Conservation (phyloP, 345 rosid species). For the Rhizophora apiculata region DNA sequence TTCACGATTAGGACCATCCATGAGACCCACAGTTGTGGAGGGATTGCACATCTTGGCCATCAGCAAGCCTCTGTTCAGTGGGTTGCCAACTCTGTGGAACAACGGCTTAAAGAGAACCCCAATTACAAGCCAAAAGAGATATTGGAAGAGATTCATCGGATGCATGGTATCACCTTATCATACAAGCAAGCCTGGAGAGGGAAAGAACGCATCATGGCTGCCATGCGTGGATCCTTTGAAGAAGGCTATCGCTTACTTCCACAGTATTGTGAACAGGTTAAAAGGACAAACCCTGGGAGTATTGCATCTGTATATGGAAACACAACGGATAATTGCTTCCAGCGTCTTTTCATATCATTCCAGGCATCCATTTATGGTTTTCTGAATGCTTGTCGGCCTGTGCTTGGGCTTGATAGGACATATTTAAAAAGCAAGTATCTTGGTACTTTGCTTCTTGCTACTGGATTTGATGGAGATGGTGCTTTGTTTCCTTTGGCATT, state of each 20-base stretch:
- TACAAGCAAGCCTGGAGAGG: slow-evolving; percentile 99
- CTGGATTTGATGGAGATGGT: slow-evolving; percentile 31
- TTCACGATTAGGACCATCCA: slow-evolving; percentile 86
- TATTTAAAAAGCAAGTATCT: slow-evolving; percentile 37
- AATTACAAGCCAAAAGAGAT: slow-evolving; percentile 93
- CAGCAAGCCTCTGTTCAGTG: slow-evolving; percentile 98
- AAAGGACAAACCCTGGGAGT: slow-evolving; percentile 26
- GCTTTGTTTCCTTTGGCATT: slow-evolving; percentile 24
- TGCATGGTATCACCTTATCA: slow-evolving; percentile 81
- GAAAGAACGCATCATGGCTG: slow-evolving; percentile 43
- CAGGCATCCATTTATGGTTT: slow-evolving; percentile 30
- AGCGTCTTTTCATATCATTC: slow-evolving; percentile 23
- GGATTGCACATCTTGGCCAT: slow-evolving; percentile 88
- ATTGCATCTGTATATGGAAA: slow-evolving; percentile 23
- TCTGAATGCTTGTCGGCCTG: slow-evolving; percentile 22
- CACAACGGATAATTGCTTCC: slow-evolving; percentile 14
- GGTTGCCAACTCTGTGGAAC: slow-evolving; percentile 86
- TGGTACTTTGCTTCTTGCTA: slow-evolving; percentile 23
- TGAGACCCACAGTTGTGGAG: slow-evolving; percentile 75
- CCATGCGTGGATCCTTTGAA: slow-evolving; percentile 19
- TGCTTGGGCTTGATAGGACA: slow-evolving; percentile 17
- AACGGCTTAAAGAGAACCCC: slow-evolving; percentile 78
- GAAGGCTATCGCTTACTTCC: slow-evolving; percentile 22
- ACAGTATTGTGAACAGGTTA: slow-evolving; percentile 21
- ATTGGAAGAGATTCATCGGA: slow-evolving; percentile 86